A percentile compares a stretch with the other conserved stretches of the same genome.
These are phyloP conservation scores for Aureobasidium pullulans DNA, from an alignment of 2,329 filamentous ascomycete genomes.

Conservation along the genomic window DNA sequence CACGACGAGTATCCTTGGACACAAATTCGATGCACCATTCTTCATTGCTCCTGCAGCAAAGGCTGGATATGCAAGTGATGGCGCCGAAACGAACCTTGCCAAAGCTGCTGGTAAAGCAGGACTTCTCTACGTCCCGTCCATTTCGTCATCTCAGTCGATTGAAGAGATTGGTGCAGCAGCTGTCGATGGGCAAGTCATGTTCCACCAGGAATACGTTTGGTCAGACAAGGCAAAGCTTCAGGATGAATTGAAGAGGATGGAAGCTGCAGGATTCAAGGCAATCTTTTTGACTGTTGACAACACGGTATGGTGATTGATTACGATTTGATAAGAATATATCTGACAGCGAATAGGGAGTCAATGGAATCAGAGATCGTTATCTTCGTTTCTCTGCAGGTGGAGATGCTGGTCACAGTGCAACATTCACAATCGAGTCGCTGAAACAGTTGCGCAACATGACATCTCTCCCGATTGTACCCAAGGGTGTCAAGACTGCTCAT, in stretches of 20 bases:
- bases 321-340: background rate
- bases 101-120: constrained; percentile 41
- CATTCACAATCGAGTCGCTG: constrained; percentile 31
- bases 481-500: constrained; percentile 34
- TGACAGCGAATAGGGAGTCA: constrained; percentile 21
- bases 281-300: constrained; percentile 36
- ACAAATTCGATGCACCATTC: constrained; percentile 74
- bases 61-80: constrained; percentile 81
- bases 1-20: constrained; percentile 79
- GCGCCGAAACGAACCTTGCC: constrained; percentile 49
- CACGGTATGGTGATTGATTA: constrained; percentile 13
- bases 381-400: constrained; percentile 26
- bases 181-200: constrained; percentile 37
- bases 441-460: constrained; percentile 31
- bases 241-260: constrained; percentile 26
- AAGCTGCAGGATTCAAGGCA: constrained; percentile 32
- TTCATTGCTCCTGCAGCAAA: constrained; percentile 92
- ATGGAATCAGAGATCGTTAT: constrained; percentile 31
- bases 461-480: constrained; percentile 31
- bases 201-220: constrained; percentile 36
- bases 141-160: constrained; percentile 29
- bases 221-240: constrained; percentile 26
- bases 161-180: constrained; percentile 27
- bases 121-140: constrained; percentile 44
- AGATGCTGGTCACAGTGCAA: constrained; percentile 26